Base-by-base conservation (phyloP, 2,329 filamentous ascomycete genomes). In the Penicillium decumbens region DNA sequence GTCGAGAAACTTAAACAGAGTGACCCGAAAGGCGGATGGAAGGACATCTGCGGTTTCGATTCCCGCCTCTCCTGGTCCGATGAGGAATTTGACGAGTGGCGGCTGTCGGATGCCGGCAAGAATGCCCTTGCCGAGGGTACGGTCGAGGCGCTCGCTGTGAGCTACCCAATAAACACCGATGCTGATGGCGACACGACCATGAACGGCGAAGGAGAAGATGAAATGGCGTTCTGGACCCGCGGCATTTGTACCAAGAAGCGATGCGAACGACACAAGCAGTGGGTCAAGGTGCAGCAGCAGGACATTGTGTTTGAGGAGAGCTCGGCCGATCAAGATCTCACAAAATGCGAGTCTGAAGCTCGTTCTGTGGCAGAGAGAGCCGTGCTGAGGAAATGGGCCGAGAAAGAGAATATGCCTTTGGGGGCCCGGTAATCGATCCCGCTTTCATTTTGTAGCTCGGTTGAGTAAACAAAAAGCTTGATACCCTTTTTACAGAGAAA, bases 41-140 rank as follows among this genome's bases (percentile, higher is more conserved):
- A 77, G 52, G 73, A 75, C 54, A 70, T 76, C 38, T 77, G 75
- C 52, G 75, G 75, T 1, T 77, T 74, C 52, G 75, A 77, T 53
- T 60, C 65, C 10, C 65, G 75, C 18, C 63, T 77, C 24, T 66
- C 73, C 0, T 77, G 75, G 74, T 71, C 69, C 2, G 75, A 77
- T 46, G 72, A 73, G 41, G 73, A 76, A 53, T 77, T 77, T 50
- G 66, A 73, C 30, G 68, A 71, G 27, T 77, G 75, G 75, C 67
- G 74, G 20, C 51, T 68, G 9, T 70, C 66, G 0, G 63, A 65
- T 6, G 57, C 58, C 13, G 75, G 71, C 13, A 65, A 65, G 49
- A 68, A 63, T 45, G 67, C 70, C 6, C 66, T 77, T 0, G 59
- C 66, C 7, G 68, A 72, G n/a, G 67, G 67, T 6, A 66, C 65